Evolutionary conservation across 2,329 filamentous ascomycete genomes (phyloP).

Genomic region (Teratosphaeria gauchensis): DNA sequence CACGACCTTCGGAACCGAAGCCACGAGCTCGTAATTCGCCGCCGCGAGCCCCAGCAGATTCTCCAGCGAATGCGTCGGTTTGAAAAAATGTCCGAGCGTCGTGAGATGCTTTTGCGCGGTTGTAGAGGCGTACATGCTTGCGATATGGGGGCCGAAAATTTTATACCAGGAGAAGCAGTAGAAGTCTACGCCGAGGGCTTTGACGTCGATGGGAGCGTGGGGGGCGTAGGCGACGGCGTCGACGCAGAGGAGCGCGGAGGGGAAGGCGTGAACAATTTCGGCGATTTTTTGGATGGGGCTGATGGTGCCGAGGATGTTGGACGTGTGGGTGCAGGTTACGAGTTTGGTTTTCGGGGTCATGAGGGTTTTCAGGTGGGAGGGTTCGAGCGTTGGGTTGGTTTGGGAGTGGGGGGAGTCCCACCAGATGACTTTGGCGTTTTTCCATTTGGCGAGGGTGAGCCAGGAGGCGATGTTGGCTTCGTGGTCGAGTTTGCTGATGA

Average conservation of each 20-base stretch:
- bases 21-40: constrained; percentile 60
- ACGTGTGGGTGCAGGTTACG: constrained; percentile 63
- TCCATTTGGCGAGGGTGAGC: constrained; percentile 55
- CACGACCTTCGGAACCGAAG: constrained; percentile 51
- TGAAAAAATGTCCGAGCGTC: constrained; percentile 60
- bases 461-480: constrained; percentile 69
- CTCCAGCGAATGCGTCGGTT: constrained; percentile 46
- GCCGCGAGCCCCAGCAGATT: constrained; percentile 60
- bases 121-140: constrained; percentile 57
- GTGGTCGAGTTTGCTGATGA: constrained; percentile 65
- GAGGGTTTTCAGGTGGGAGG: constrained; percentile 47
- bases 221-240: constrained; percentile 71
- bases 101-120: constrained; percentile 46
- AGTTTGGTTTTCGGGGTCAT: constrained; percentile 57
- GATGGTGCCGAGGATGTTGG: constrained; percentile 64
- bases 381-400: constrained; percentile 49
- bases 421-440: constrained; percentile 57
- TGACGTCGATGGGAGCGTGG: constrained; percentile 60
- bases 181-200: constrained; percentile 60
- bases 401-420: constrained; percentile 40
- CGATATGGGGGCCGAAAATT: constrained; percentile 66
- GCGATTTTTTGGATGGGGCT: constrained; percentile 52
- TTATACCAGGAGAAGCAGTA: constrained; percentile 80
- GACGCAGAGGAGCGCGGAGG: constrained; percentile 55
- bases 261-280: constrained; percentile 41